A percentile compares a stretch with the other conserved stretches of the same genome.
Conservation (phyloP, 2,329 filamentous ascomycete genomes). For the Curvularia sp. region DNA sequence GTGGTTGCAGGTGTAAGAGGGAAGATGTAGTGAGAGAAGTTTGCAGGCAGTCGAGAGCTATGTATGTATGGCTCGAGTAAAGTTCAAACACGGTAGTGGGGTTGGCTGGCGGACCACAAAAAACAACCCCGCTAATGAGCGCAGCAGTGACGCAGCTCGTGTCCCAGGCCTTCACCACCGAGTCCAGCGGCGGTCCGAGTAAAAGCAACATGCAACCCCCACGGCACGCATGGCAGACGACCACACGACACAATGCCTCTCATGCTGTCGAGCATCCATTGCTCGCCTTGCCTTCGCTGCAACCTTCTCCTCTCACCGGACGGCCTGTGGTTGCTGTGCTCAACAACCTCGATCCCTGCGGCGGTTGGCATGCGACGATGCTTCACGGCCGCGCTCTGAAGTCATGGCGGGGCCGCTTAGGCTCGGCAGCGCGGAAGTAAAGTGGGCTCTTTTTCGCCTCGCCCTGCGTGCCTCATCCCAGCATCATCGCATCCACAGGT, state of each 20-base stretch:
- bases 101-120: slow-evolving; percentile 17
- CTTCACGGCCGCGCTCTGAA: slow-evolving; percentile 49
- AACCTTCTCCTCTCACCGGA: slow-evolving; percentile 35
- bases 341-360: neutral
- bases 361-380: slow-evolving; percentile 7
- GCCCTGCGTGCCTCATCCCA: slow-evolving; percentile 14
- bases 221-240: neutral
- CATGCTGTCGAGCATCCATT: too few species aligned
- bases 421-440: slow-evolving; percentile 35
- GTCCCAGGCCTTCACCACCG: slow-evolving; percentile 11
- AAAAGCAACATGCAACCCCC: slow-evolving; percentile 15
- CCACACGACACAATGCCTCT: neutral
- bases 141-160: slow-evolving; percentile 18
- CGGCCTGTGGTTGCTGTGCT: slow-evolving; percentile 31
- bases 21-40: slow-evolving; percentile 5
- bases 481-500: slow-evolving; percentile 10
- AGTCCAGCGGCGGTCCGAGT: slow-evolving; percentile 4
- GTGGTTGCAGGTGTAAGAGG: neutral
- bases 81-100: slow-evolving; percentile 19
- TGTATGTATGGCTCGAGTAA: slow-evolving; percentile 12
- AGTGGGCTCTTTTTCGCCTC: slow-evolving; percentile 24
- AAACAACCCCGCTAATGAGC: slow-evolving; percentile 25
- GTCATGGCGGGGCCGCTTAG: slow-evolving; percentile 38
- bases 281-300: neutral
- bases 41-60: slow-evolving; percentile 8